Percentiles rank a stretch among this genome's conserved stretches.
These are phyloP conservation scores for Furcasterigmium sp. DNA, from an alignment of 2,329 filamentous ascomycete genomes.

Conservation along the genomic window DNA sequence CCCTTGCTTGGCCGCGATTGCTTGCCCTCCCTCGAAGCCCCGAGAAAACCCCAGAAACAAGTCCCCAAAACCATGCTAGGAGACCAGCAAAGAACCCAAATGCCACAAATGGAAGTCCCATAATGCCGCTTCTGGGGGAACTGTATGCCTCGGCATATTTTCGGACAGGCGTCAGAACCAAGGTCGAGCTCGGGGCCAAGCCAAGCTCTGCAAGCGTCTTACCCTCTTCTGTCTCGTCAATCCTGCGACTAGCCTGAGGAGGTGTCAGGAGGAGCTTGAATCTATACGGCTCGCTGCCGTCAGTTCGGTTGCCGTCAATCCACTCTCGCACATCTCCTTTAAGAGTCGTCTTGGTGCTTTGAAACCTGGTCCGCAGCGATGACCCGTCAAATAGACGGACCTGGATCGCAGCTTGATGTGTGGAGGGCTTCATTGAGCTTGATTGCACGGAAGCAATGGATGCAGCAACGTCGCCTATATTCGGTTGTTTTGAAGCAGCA, in stretches of 20 bases:
- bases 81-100: constrained; percentile 24
- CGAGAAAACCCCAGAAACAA: constrained; percentile 21
- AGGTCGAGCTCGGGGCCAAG: constrained; percentile 72
- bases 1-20: not conserved
- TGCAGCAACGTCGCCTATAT: constrained; percentile 21
- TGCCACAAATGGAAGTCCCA: constrained; percentile 12
- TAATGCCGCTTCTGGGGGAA: constrained; percentile 12
- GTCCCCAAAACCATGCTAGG: constrained; percentile 26
- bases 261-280: constrained; percentile 83
- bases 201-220: constrained; percentile 64
- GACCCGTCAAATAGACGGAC: constrained; percentile 81
- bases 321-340: constrained; percentile 65
- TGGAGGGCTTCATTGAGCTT: constrained; percentile 22
- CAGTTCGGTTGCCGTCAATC: constrained; percentile 63
- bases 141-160: constrained; percentile 36
- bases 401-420: constrained; percentile 53
- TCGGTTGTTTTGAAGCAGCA: constrained; percentile 31
- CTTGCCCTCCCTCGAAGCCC: constrained; percentile 15
- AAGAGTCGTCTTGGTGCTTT: constrained; percentile 54
- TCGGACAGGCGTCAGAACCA: constrained; percentile 72
- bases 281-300: constrained; percentile 62
- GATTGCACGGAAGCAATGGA: constrained; percentile 24
- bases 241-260: constrained; percentile 60
- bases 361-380: constrained; percentile 68
- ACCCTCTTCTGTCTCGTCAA: constrained; percentile 71